Base-by-base conservation (phyloP, 2,329 filamentous ascomycete species). In the Chalara sp. region DNA sequence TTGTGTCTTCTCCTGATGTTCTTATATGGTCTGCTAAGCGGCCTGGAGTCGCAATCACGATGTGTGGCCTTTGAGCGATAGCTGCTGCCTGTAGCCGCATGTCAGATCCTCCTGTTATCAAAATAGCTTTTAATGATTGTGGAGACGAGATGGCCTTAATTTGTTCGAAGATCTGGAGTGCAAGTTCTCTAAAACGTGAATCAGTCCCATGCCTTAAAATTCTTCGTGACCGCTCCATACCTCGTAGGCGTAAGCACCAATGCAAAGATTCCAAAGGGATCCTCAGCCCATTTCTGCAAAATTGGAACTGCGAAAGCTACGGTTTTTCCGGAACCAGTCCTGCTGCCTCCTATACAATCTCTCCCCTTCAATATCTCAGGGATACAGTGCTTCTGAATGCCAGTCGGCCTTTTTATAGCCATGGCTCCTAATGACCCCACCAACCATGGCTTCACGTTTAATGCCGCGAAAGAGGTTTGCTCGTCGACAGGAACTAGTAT, bases 281-380 rank as follows among this genome's bases (percentile, higher is more conserved):
- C 91, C 64, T 90, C 80, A 2, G 92, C 83, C 90, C 91, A 97
- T 68, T 86, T 86, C 67, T 97, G 92, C 56, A 99, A 73, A 53
- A 99, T 95, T 0, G 93, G 93, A 7, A 91, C 89, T 1, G 92
- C 88, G 68, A 99, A 99, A 1, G 93, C 91, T 42, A 97, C 84
- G 4, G 93, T 99, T 73, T 99, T 99, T 70, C 93, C 93, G 10
- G 92, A 96, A 74, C 93, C 93, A 0, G 93, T 99, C 56, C 90
- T 80, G 64, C 89, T 95, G 37, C 91, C 91, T 64, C 93, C 93
- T 61, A 99, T 96, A 65, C 90, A 96, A 70, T 99, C 91, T 61
- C 87, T 80, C 5, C 93, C 93, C 60, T 89, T 85, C 33, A 99
- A 68, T 53, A 97, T 96, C 66, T 93, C 87, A 1, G 92, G 91